These are phyloP conservation scores for Lathyrus aphaca DNA, from an alignment of 306 rosid genomes.

Conservation along the genomic window DNA sequence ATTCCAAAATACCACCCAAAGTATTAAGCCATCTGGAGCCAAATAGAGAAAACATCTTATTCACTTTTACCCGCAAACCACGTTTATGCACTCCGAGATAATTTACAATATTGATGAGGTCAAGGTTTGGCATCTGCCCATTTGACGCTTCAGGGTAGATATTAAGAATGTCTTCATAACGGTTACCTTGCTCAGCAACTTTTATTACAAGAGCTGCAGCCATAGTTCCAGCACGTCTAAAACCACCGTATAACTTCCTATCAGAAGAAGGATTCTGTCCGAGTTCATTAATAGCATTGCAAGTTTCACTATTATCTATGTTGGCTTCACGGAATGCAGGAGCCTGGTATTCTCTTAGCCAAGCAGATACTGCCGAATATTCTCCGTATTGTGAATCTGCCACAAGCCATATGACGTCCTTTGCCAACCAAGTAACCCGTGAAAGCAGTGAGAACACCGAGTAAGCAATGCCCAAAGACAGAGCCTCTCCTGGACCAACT, in stretches of 20 bases:
- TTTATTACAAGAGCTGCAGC: conserved; percentile 92
- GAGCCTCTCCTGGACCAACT: conserved; percentile 59
- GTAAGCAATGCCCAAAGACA: conserved; percentile 82
- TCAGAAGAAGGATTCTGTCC: conserved; percentile 47
- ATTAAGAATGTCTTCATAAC: conserved; percentile 70
- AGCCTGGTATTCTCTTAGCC: conserved; percentile 89
- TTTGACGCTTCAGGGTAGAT: conserved; percentile 91
- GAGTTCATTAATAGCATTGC: conserved; percentile 46
- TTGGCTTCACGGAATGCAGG: conserved; percentile 57
- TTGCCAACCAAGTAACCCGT: conserved; percentile 90
- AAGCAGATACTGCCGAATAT: conserved; percentile 73
- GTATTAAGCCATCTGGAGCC: conserved; percentile 68
- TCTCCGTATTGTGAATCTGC: conserved; percentile 88
- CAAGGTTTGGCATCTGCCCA: conserved; percentile 97
- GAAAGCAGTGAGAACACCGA: conserved; percentile 85
- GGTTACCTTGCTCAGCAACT: conserved; percentile 63
- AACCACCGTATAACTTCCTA: conserved; percentile 53
- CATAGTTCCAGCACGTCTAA: conserved; percentile 94
- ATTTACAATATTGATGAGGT: conserved; percentile 88
- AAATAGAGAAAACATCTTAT: conserved; percentile 67
- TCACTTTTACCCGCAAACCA: conserved; percentile 76
- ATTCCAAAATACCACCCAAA: conserved; percentile 75
- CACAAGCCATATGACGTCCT: conserved; percentile 89
- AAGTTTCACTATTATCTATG: conserved; percentile 51
- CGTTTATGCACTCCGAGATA: conserved; percentile 85